These are phyloP conservation scores for Apophysomyces elegans DNA, from an alignment of 371 early-diverging fungal species.

Conservation along the genomic window DNA sequence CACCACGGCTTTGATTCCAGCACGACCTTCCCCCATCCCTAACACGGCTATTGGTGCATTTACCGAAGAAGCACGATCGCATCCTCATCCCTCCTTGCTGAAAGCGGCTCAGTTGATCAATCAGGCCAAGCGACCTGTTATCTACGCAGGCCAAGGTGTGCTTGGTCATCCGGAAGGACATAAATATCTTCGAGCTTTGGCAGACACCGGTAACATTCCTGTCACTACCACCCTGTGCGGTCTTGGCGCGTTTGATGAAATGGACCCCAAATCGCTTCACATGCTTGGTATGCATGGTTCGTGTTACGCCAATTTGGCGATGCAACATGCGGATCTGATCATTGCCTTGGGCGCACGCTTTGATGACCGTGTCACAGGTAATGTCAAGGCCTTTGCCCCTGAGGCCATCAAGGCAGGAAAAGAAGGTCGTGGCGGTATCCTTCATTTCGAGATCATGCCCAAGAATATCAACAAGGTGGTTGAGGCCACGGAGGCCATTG, in stretches of 20 bases:
- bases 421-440: slow-evolving; percentile 92
- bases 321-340: slow-evolving; percentile 95
- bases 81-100: slow-evolving; percentile 56
- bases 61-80: slow-evolving; percentile 48
- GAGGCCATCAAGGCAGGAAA: slow-evolving; percentile 88
- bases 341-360: slow-evolving; percentile 97
- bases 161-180: slow-evolving; percentile 84
- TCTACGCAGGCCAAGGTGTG: slow-evolving; percentile 96
- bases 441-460: slow-evolving; percentile 98
- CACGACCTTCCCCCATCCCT: slow-evolving; percentile 58
- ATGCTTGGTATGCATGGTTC: slow-evolving; percentile 99
- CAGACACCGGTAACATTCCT: slow-evolving; percentile 88
- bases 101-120: slow-evolving; percentile 85
- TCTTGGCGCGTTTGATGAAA: slow-evolving; percentile 92
- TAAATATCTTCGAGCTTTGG: slow-evolving; percentile 76
- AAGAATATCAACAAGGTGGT: slow-evolving; percentile 99
- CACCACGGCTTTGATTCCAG: slow-evolving; percentile 68
- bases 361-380: slow-evolving; percentile 98
- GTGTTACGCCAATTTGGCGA: slow-evolving; percentile 95
- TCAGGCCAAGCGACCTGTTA: slow-evolving; percentile 87
- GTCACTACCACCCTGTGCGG: slow-evolving; percentile 95
- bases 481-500: slow-evolving; percentile 87
- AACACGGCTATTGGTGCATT: slow-evolving; percentile 54
- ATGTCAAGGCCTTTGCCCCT: slow-evolving; percentile 85
- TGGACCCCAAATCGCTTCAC: slow-evolving; percentile 86